A percentile compares a stretch with the other conserved stretches of the same genome.
phyloP scores from a whole-genome alignment of 169 alveolate genomes.

The Eimeria praecox region DNA sequence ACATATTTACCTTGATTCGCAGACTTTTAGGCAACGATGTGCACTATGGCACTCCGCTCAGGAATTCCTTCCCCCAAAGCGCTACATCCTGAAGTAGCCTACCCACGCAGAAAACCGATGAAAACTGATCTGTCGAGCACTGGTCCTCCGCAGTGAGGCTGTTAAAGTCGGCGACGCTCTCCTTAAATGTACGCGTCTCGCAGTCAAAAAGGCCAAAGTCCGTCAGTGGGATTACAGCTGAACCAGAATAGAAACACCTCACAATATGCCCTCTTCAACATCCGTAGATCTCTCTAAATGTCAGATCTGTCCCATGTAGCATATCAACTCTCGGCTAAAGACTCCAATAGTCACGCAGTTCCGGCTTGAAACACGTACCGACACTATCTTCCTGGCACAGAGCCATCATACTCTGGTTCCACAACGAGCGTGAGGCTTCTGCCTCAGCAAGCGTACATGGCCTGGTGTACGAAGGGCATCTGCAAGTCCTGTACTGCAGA shows the following conservation, averaged over 20 bases:
- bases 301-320: background rate
- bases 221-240: slow-evolving; percentile 48
- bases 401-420: slow-evolving; percentile 72
- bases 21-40: background rate
- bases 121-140: slow-evolving; percentile 46
- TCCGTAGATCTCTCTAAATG: background rate
- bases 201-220: slow-evolving; percentile 37
- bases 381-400: slow-evolving; percentile 61
- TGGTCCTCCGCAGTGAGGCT: slow-evolving; percentile 35
- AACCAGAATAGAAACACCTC: background rate
- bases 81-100: background rate
- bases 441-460: slow-evolving; percentile 61
- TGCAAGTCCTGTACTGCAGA: slow-evolving; percentile 57
- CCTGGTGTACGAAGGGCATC: slow-evolving; percentile 60
- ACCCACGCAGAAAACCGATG: slow-evolving; percentile 71
- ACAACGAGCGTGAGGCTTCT: slow-evolving; percentile 69
- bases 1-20: background rate
- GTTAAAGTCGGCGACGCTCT: slow-evolving; percentile 22
- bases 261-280: background rate
- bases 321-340: background rate
- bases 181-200: slow-evolving; percentile 72
- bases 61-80: background rate
- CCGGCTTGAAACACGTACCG: background rate
- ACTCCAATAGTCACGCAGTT: background rate
- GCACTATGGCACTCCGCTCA: background rate